phyloP scores from a whole-genome alignment of 352 stramenopile genomes.

The Phytopythium cucurbitacearum region DNA sequence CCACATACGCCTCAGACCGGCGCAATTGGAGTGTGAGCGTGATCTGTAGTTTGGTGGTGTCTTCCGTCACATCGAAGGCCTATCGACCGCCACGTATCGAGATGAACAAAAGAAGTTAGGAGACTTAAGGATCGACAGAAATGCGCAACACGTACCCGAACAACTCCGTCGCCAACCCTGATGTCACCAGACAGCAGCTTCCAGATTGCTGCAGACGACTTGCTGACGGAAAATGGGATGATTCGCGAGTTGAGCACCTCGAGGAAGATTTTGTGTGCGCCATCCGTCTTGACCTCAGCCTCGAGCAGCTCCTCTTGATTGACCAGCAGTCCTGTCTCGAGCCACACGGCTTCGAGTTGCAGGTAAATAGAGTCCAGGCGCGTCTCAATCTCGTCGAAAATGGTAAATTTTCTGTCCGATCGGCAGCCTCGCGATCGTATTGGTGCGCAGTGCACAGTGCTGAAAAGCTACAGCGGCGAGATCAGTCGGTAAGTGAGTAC shows the following conservation, averaged over 20 bases:
- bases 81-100: background rate
- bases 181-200: conserved; percentile 1
- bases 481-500: no score
- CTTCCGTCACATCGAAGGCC: conserved; percentile 16
- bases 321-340: conserved; percentile 6
- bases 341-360: conserved; percentile 12
- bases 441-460: background rate
- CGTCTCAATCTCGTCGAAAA: conserved; percentile 5
- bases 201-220: conserved; percentile 10
- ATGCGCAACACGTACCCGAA: conserved; percentile 1
- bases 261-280: conserved; percentile 7
- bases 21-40: conserved; percentile 13
- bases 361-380: conserved; percentile 10
- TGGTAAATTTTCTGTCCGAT: background rate
- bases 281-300: conserved; percentile 13
- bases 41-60: conserved; percentile 15
- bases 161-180: conserved; percentile 6
- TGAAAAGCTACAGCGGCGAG: background rate
- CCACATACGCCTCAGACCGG: conserved; percentile 13
- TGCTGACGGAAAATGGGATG: conserved; percentile 12
- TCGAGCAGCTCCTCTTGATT: conserved; percentile 8
- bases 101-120: no score
- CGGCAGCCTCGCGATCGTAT: conserved; percentile 2
- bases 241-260: conserved; percentile 16
- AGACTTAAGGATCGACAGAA: background rate